Base-by-base conservation (phyloP, 345 rosid species). In the Iberis pinnata region DNA sequence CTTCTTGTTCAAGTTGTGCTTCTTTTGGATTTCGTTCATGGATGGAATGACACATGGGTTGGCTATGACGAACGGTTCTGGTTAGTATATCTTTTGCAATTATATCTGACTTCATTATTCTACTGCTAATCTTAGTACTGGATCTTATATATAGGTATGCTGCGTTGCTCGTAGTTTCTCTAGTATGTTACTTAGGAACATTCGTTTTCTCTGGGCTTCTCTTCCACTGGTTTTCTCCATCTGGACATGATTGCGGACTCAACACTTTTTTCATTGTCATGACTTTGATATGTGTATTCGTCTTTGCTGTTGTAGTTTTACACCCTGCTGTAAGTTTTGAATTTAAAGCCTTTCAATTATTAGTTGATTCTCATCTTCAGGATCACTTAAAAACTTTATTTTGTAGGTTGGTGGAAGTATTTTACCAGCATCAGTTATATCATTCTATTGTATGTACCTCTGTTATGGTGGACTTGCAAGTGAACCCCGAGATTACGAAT, bases 41-140 rank as follows among this genome's bases (percentile, higher is more conserved):
- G 95, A 47, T 93, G 99, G 99, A 93, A 93, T 81, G 97, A 93
- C 71, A 88, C 81, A 44, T 93, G 95, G 97, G 95, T 86, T 70
- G 92, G 89, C 70, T 93, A 93, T 32, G 84, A 80, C 18, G 95
- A 93, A 70, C 90, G 83, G 77, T 93, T 93, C 75, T 93, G 99
- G 99, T 93, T 58, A 80, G 99, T 78, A 18, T 33, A 25, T 36
- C 18, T 20, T n/a, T 1, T 26, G 43, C 25, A 32, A 26, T 50
- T 24, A 6, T 43, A 26, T 62, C 19, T 16, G 35, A n/a, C 31
- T 18, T 52, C 7, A 29, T 59, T 16, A 67, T 56, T 19, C n/a
- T 18, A 53, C 43, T 20, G 35, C 19, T 20, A 17, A 31, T 32
- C 40, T 36, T 18, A 25, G 32, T 59, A 38, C 42, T 49, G 14